Conservation (phyloP, 441 rosid genomes). For the Raphanus hybrid region DNA sequence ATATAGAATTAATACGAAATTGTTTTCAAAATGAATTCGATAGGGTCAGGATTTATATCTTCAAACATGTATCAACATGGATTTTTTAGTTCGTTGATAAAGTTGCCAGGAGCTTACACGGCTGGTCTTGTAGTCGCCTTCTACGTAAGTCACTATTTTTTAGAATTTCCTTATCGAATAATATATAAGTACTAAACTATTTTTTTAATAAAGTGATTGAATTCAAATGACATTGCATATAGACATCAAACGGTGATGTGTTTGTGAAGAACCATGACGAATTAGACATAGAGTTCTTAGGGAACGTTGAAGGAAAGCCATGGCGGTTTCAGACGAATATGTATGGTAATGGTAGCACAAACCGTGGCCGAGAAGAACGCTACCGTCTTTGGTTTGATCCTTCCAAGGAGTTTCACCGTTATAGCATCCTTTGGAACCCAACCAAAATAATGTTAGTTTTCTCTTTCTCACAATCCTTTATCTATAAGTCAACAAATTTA, state of each 20-base stretch:
- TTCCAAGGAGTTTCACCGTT: slow-evolving; percentile 76
- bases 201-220: neutral
- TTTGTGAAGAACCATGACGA: slow-evolving; percentile 87
- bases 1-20: neutral
- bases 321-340: slow-evolving; percentile 96
- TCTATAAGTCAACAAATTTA: neutral
- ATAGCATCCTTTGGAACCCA: slow-evolving; percentile 88
- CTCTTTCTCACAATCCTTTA: neutral
- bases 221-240: slow-evolving; percentile 12
- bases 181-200: neutral
- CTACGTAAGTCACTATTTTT: slow-evolving; percentile 58
- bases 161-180: neutral
- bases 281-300: slow-evolving; percentile 89
- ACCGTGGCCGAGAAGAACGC: slow-evolving; percentile 87
- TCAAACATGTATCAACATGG: slow-evolving; percentile 88
- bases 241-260: slow-evolving; percentile 89
- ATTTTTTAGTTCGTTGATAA: slow-evolving; percentile 89
- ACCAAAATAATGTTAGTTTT: slow-evolving; percentile 67
- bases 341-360: slow-evolving; percentile 89
- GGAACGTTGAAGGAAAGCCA: slow-evolving; percentile 76
- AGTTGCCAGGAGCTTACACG: slow-evolving; percentile 76
- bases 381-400: slow-evolving; percentile 97
- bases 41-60: slow-evolving; percentile 90
- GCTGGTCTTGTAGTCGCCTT: slow-evolving; percentile 92
- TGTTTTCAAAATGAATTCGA: neutral